Conservation (phyloP, 768 basidiomycete species). For the Daedaleopsis nitida region DNA sequence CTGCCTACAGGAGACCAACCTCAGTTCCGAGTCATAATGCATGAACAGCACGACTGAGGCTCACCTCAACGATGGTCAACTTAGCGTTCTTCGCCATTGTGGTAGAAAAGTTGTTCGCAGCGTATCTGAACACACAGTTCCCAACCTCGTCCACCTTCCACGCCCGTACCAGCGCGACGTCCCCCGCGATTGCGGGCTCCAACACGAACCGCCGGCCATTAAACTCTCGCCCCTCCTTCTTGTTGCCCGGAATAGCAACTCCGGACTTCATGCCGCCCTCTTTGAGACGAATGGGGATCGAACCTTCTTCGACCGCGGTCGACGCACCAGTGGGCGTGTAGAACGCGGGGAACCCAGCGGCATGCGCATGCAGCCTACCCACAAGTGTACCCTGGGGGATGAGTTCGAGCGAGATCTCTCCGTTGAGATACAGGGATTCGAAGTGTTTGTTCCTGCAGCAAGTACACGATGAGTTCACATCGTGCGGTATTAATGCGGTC, state of each 20-base stretch:
- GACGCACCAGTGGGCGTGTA: constrained; percentile 89
- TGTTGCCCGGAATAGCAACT: constrained; percentile 69
- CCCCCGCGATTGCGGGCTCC: constrained; percentile 78
- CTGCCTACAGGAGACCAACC: constrained; percentile 55
- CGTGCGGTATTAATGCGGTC: constrained; percentile 16
- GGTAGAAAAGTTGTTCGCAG: constrained; percentile 84
- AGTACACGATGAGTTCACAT: background rate
- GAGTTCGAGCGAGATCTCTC: constrained; percentile 82
- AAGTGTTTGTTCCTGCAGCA: constrained; percentile 77
- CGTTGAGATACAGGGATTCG: constrained; percentile 77
- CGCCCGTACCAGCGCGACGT: constrained; percentile 84
- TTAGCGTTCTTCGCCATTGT: constrained; percentile 91
- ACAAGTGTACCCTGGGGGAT: constrained; percentile 91
- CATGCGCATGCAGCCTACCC: constrained; percentile 86
- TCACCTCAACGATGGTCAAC: constrained; percentile 85
- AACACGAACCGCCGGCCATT: constrained; percentile 80
- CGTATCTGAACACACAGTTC: constrained; percentile 88
- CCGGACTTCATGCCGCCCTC: constrained; percentile 72
- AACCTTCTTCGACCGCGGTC: constrained; percentile 79
- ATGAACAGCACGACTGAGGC: background rate
- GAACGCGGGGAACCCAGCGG: constrained; percentile 92
- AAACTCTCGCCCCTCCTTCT: constrained; percentile 77
- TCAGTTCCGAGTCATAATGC: background rate
- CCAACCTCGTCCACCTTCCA: constrained; percentile 94
- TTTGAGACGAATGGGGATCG: constrained; percentile 79